Base-by-base conservation (phyloP, 805 yeast genomes). In the Suhomyces tanzawaensis region DNA sequence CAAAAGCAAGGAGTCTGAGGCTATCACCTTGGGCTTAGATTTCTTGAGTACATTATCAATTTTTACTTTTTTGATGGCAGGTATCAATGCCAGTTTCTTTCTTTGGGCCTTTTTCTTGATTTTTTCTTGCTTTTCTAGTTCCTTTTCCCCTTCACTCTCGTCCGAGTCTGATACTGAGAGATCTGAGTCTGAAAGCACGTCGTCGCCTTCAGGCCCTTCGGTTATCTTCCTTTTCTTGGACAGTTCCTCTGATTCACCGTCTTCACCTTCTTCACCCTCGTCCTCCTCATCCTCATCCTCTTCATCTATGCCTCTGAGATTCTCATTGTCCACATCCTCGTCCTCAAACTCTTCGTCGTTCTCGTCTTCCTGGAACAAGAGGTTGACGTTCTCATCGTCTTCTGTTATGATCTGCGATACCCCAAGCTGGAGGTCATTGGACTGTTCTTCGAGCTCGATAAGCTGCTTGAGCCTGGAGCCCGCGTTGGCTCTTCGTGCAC, bases 401-500 rank as follows among this genome's bases (percentile, higher is more conserved):
- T 86, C 88, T 4, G 62, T 57, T 15, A 60, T 49, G 18, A 58
- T 52, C 46, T 59, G 57, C 7, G 47, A 41, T 1, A 45, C 25
- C 27, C 52, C 28, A 38, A 49, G 23, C 32, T 49, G 48, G 8
- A 40, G 36, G 5, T 58, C 65, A 2, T 60, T 47, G 7, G 64
- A 55, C 32, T 77, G 82, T 45, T 77, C 85, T 49, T 82, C 95
- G 19, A 85, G 72, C 41, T 80, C 84, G 14, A 93, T 65, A 42
- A 93, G 71, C 40, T 79, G 79, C 51, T 78, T 77, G 56, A 93
- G 68, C 38, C 93, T 71, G 36, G 86, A 83, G 12, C 99, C 99
- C 1, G 99, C 99, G 63, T 91, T 93, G 30, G 88, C 61, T 38
- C 99, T 77, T 46, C 87, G 71, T 43, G 78, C 66, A 44, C 97